Percentiles rank a stretch among this genome's conserved stretches.
These are phyloP conservation scores for Croton laevigatus DNA, from an alignment of 441 rosid species.

Conservation along the genomic window DNA sequence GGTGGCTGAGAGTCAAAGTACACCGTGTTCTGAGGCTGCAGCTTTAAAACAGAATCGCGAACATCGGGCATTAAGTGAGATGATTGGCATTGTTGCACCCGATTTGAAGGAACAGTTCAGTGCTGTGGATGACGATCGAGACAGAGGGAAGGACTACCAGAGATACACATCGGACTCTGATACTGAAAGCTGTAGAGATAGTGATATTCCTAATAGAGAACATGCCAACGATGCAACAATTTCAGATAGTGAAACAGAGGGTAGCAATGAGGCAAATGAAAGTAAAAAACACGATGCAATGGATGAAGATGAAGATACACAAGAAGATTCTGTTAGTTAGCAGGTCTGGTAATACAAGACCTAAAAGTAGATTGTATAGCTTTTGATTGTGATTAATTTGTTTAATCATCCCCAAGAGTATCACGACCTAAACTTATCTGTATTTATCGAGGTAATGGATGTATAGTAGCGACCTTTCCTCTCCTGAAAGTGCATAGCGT, in stretches of 20 bases:
- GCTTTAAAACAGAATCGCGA: constrained; percentile 33
- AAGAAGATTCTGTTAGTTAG: constrained; percentile 44
- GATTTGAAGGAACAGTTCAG: constrained; percentile 53
- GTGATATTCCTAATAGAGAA: constrained; percentile 33
- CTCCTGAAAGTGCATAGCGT: too few species aligned
- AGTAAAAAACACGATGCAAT: constrained; percentile 33
- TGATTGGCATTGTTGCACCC: constrained; percentile 67
- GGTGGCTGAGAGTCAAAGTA: constrained; percentile 62
- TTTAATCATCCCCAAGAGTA: too few species aligned
- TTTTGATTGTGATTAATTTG: too few species aligned
- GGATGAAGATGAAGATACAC: constrained; percentile 60
- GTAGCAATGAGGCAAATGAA: constrained; percentile 32
- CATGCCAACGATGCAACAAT: constrained; percentile 27
- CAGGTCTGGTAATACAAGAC: not conserved
- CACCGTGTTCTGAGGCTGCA: constrained; percentile 43
- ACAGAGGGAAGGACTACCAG: constrained; percentile 30
- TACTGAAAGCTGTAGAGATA: constrained; percentile 50
- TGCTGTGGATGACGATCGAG: constrained; percentile 26
- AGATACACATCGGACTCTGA: constrained; percentile 49
- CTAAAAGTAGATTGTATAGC: too few species aligned
- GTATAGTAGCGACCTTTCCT: too few species aligned
- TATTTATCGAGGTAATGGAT: too few species aligned
- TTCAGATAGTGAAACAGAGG: constrained; percentile 51
- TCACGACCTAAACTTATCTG: too few species aligned
- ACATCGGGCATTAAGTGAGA: constrained; percentile 48